A percentile compares a stretch with the other conserved stretches of the same genome.
Conservation (phyloP, 768 basidiomycete genomes). For the Russula virescens region DNA sequence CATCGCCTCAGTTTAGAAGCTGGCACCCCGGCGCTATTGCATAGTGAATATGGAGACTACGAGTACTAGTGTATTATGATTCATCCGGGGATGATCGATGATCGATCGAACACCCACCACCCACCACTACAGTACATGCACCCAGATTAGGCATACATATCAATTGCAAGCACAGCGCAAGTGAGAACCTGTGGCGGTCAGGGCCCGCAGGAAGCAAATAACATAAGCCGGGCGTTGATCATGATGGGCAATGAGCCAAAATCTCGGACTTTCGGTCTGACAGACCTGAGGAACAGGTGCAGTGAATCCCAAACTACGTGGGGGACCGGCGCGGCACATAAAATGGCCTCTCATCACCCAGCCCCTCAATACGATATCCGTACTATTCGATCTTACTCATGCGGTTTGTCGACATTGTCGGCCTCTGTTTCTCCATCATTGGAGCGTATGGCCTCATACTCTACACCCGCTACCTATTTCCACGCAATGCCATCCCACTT, state of each 20-base stretch:
- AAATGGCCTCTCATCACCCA: no score
- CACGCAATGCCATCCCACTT: no score
- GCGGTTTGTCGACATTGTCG: background rate
- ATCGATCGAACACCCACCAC: constrained; percentile 7
- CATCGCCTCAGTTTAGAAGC: background rate
- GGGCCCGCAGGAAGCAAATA: background rate
- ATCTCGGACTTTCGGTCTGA: background rate
- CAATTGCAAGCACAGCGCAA: background rate
- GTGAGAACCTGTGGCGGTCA: background rate
- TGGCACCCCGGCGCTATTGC: background rate
- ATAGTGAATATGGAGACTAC: background rate
- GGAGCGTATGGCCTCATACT: background rate
- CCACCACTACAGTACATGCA: no score
- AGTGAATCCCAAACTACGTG: no score
- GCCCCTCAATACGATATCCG: no score
- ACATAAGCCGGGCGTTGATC: constrained; percentile 10
- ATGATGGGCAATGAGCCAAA: no score
- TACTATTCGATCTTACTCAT: no score
- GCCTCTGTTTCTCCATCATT: background rate
- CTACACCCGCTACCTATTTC: background rate
- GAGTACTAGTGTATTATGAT: no score
- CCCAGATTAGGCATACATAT: background rate
- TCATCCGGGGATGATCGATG: no score
- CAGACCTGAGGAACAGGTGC: background rate
- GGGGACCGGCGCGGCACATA: no score